These are phyloP conservation scores for Pseudonectria buxi DNA, from an alignment of 2,329 filamentous ascomycete genomes.

Conservation along the genomic window DNA sequence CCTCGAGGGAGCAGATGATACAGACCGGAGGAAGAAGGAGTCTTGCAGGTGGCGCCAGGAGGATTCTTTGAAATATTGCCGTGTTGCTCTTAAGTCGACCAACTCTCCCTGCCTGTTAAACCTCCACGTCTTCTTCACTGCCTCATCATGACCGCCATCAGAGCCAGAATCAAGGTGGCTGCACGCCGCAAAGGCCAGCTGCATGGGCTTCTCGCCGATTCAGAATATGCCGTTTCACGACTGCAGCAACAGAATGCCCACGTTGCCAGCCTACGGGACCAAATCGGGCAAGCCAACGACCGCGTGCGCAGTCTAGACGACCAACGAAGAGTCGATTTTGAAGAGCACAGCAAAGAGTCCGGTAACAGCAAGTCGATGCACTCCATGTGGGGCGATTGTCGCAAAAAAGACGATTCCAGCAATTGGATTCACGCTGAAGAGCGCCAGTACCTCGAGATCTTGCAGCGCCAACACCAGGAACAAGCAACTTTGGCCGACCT, in stretches of 20 bases:
- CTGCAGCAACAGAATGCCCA: neutral
- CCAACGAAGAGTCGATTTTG: conserved; percentile 39
- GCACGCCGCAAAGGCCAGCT: too few relatives aligned
- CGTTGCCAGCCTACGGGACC: neutral
- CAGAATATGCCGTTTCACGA: conserved; percentile 8
- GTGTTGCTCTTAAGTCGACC: too few relatives aligned
- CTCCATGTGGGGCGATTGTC: conserved; percentile 43
- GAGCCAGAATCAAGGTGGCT: too few relatives aligned
- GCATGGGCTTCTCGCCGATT: too few relatives aligned
- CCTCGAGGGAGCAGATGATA: too few relatives aligned
- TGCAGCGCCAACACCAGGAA: conserved; percentile 41
- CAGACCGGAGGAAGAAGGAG: too few relatives aligned
- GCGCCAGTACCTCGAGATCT: conserved; percentile 46
- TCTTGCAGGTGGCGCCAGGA: too few relatives aligned
- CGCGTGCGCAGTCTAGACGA: conserved; percentile 33
- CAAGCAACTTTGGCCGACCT: conserved; percentile 36
- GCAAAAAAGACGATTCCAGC: conserved; percentile 34
- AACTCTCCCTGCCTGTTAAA: too few relatives aligned
- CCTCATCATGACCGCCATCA: too few relatives aligned
- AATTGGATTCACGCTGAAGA: conserved; percentile 47
- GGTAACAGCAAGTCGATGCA: conserved; percentile 44
- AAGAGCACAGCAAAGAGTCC: conserved; percentile 33
- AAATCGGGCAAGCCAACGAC: conserved; percentile 20
- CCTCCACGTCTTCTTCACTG: too few relatives aligned
- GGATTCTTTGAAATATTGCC: too few relatives aligned